Evolutionary conservation across 805 yeast genomes (phyloP).

Genomic region (Yamadazyma tumulicola): DNA sequence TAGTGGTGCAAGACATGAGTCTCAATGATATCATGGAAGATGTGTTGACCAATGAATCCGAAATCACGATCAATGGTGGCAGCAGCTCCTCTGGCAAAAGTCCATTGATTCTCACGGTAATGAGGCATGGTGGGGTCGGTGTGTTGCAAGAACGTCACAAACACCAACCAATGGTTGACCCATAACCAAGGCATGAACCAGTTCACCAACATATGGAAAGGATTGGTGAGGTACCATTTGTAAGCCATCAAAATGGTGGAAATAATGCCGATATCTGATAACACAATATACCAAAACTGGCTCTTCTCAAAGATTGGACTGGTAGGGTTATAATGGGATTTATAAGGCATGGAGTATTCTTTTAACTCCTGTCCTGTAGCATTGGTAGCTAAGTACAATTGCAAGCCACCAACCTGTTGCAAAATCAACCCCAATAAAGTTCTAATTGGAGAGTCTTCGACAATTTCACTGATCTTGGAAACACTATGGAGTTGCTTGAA

Average conservation of each 20-base stretch:
- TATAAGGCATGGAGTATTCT: constrained; percentile 39
- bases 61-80: constrained; percentile 61
- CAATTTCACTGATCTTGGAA: constrained; percentile 39
- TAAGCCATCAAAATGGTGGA: constrained; percentile 44
- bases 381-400: constrained; percentile 46
- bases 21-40: constrained; percentile 57
- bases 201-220: constrained; percentile 48
- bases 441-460: constrained; percentile 55
- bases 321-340: constrained; percentile 53
- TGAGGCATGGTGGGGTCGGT: constrained; percentile 60
- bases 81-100: constrained; percentile 64
- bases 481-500: constrained; percentile 31
- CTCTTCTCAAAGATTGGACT: constrained; percentile 53
- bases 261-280: constrained; percentile 55
- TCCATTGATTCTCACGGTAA: constrained; percentile 55
- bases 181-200: constrained; percentile 59
- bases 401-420: constrained; percentile 59
- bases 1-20: constrained; percentile 58
- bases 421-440: constrained; percentile 41
- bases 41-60: constrained; percentile 55
- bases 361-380: constrained; percentile 52
- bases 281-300: constrained; percentile 53
- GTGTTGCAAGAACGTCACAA: constrained; percentile 61
- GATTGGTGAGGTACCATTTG: constrained; percentile 50
- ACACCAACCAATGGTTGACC: constrained; percentile 65